Conservation (phyloP, 495 filamentous ascomycete species). For the Lindgomyces ingoldianus region DNA sequence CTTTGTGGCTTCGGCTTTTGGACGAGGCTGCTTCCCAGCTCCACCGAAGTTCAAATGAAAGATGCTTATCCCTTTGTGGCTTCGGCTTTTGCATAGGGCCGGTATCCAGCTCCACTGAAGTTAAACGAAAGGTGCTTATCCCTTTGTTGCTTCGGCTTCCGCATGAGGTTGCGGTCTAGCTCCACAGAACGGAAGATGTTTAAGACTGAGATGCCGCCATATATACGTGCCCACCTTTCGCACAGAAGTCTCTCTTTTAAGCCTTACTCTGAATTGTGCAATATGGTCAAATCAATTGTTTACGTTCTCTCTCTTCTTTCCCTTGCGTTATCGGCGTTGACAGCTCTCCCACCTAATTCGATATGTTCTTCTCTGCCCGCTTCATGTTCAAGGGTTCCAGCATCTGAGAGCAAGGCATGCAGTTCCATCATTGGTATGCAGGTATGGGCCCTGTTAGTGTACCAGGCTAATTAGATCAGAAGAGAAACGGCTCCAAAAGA, state of each 20-base stretch:
- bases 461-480: not conserved
- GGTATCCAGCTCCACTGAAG: too few species aligned
- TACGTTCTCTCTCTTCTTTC: not conserved
- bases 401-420: not conserved
- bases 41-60: too few species aligned
- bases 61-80: too few species aligned
- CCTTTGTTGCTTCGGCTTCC: too few species aligned
- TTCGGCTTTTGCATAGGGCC: too few species aligned
- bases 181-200: too few species aligned
- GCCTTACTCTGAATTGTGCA: not conserved
- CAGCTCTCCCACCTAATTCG: not conserved
- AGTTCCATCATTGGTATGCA: not conserved
- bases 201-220: too few species aligned
- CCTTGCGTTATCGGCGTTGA: not conserved
- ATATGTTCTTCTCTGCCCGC: not conserved
- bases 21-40: too few species aligned
- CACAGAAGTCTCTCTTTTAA: not conserved
- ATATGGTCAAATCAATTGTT: not conserved
- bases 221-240: too few species aligned
- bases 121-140: too few species aligned
- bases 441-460: not conserved
- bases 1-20: too few species aligned
- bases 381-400: not conserved
- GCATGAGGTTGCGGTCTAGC: too few species aligned
- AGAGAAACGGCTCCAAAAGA: not conserved